Base-by-base conservation (phyloP, 805 yeast species). In the Komagataella mondaviorum region DNA sequence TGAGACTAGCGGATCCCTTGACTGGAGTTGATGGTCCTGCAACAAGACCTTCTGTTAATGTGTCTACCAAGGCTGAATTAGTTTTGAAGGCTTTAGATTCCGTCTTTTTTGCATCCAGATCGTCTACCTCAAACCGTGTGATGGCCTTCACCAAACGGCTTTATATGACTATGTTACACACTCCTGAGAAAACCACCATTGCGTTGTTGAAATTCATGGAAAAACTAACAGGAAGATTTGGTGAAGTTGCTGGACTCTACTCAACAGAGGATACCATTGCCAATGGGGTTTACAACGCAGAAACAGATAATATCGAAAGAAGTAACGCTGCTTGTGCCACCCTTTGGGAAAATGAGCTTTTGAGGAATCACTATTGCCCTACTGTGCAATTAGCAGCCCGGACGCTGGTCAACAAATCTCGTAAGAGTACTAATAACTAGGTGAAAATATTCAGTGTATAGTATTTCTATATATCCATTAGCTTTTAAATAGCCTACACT, bases 301-400 rank as follows among this genome's bases (percentile, higher is more conserved):
- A 81, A 49, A 75, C 75, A 10, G 77, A 77, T 51, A 81, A 78
- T 48, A 79, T 87, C 8, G 87, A 84, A 56, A 79, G 91, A 62
- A 71, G 86, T 57, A 90, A 93, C 60, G 77, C 95, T 1, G 91
- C 84, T 46, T 93, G 91, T 16, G 95, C 97, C 1, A 84, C 89
- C 0, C 67, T 91, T 43, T 93, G 96, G 96, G 99, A 93, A 61
- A 79, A 81, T 50, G 82, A 82, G 5, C 66, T 91, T 45, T 69
- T 93, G 52, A 84, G 83, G 52, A 78, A 81, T 55, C 98, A 93
- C 65, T 93, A 87, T 62, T 78, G 88, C 54, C 95, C 96, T 2
- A 67, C 77, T 52, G 87, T 90, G n/a, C 75, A 81, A 20, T 83
- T 82, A 58, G 90, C 88, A 14, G 77, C 73, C 2, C 72, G 66